Conservation (phyloP, 2,329 filamentous ascomycete species). For the Fusarium chuoi region DNA sequence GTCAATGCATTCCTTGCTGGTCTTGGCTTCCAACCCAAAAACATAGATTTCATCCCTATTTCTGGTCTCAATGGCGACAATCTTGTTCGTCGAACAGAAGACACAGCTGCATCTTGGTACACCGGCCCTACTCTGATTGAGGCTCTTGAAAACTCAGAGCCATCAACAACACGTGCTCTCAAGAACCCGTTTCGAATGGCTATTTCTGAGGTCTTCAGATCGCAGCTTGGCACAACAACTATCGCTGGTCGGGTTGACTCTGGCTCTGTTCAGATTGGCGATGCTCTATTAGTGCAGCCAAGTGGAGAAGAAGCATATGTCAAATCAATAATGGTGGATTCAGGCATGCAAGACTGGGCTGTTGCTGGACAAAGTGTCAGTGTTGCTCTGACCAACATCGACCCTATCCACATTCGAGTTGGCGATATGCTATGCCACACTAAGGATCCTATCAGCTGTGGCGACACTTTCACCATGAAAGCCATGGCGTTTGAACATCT, state of each 20-base stretch:
- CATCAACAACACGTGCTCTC: conserved; percentile 71
- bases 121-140: conserved; percentile 80
- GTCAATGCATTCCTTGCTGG: conserved; percentile 83
- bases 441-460: conserved; percentile 72
- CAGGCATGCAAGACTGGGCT: conserved; percentile 82
- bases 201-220: conserved; percentile 87
- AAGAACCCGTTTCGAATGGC: conserved; percentile 86
- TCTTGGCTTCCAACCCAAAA: conserved; percentile 83
- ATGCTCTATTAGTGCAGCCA: conserved; percentile 81
- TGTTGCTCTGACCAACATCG: conserved; percentile 86
- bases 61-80: conserved; percentile 92
- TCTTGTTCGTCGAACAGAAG: conserved; percentile 69
- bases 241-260: conserved; percentile 87
- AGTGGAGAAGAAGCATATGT: conserved; percentile 83
- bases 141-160: conserved; percentile 85
- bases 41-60: conserved; percentile 87
- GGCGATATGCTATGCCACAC: conserved; percentile 88
- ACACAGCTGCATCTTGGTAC: conserved; percentile 78
- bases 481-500: conserved; percentile 90
- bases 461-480: conserved; percentile 82
- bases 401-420: conserved; percentile 80
- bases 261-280: conserved; percentile 85
- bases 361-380: conserved; percentile 91
- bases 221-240: conserved; percentile 82
- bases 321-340: conserved; percentile 83